phyloP scores from a whole-genome alignment of 352 stramenopile genomes.

The Phytophthora fragariaefolia region DNA sequence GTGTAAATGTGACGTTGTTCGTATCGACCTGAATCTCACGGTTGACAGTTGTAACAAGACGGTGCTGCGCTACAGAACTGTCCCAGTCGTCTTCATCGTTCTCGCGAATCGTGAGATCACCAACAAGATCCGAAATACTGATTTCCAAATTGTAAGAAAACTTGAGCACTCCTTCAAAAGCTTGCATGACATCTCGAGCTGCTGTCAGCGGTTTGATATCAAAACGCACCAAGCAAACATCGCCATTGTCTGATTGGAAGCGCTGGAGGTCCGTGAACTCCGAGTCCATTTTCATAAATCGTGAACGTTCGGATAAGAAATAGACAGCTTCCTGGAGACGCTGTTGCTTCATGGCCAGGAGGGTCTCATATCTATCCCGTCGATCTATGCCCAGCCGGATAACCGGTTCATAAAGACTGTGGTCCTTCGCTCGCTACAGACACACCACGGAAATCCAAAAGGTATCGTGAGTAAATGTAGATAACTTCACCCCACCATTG shows the following conservation, averaged over 20 bases:
- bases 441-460: background rate
- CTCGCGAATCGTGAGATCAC: constrained; percentile 48
- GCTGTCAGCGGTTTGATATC: constrained; percentile 53
- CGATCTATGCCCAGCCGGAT: constrained; percentile 41
- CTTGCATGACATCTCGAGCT: constrained; percentile 35
- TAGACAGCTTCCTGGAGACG: constrained; percentile 45
- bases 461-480: background rate
- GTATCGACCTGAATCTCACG: constrained; percentile 40
- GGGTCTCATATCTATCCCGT: constrained; percentile 31
- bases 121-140: constrained; percentile 46
- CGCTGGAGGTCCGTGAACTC: constrained; percentile 48
- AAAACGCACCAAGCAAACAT: constrained; percentile 43
- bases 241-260: constrained; percentile 42
- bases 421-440: constrained; percentile 35
- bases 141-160: constrained; percentile 59
- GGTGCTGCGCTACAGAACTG: constrained; percentile 42
- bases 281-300: constrained; percentile 39
- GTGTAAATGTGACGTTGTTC: constrained; percentile 48
- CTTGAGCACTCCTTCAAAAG: constrained; percentile 49
- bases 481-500: background rate
- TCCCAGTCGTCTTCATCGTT: constrained; percentile 45
- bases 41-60: constrained; percentile 41
- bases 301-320: constrained; percentile 46
- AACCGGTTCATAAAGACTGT: constrained; percentile 40
- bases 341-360: constrained; percentile 46